phyloP scores from a whole-genome alignment of 2,329 filamentous ascomycete species.

The Aspergillus fructus region DNA sequence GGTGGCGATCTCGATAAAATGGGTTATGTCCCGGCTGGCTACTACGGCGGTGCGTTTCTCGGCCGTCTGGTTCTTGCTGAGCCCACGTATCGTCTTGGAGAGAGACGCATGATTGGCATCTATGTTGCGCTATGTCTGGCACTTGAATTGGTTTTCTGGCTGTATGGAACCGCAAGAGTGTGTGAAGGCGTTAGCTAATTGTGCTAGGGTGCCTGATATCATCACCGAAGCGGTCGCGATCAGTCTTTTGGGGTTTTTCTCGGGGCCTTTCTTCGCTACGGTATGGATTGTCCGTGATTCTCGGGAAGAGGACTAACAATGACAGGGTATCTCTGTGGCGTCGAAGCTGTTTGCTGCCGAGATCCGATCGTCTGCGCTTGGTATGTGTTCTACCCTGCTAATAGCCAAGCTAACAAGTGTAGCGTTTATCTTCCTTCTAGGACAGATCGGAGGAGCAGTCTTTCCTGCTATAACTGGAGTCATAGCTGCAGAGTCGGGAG shows the following conservation, averaged over 20 bases:
- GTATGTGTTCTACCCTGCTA: slow-evolving; percentile 18
- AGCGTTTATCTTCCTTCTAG: slow-evolving; percentile 57
- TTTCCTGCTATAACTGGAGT: slow-evolving; percentile 59
- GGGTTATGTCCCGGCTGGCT: slow-evolving; percentile 63
- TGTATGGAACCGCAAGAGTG: slow-evolving; percentile 28
- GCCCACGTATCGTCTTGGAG: slow-evolving; percentile 59
- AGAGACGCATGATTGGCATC: slow-evolving; percentile 57
- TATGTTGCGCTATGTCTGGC: slow-evolving; percentile 55
- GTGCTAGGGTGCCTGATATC: slow-evolving; percentile 41
- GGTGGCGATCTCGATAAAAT: slow-evolving; percentile 56
- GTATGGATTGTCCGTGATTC: slow-evolving; percentile 28
- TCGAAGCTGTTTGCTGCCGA: slow-evolving; percentile 53
- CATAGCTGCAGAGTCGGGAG: slow-evolving; percentile 47
- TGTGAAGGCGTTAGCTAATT: background rate
- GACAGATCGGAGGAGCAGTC: slow-evolving; percentile 55
- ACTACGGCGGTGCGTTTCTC: slow-evolving; percentile 58
- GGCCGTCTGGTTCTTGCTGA: slow-evolving; percentile 59
- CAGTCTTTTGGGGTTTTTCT: slow-evolving; percentile 58
- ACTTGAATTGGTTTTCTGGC: slow-evolving; percentile 61
- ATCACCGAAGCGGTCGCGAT: slow-evolving; percentile 55
- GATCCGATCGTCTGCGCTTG: slow-evolving; percentile 50
- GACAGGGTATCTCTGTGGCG: slow-evolving; percentile 49
- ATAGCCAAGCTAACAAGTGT: background rate
- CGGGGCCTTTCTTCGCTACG: slow-evolving; percentile 59
- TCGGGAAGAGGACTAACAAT: background rate